A percentile compares a stretch with the other conserved stretches of the same genome.
phyloP scores from a whole-genome alignment of 2,329 filamentous ascomycete species.

The Didymella glomerata region DNA sequence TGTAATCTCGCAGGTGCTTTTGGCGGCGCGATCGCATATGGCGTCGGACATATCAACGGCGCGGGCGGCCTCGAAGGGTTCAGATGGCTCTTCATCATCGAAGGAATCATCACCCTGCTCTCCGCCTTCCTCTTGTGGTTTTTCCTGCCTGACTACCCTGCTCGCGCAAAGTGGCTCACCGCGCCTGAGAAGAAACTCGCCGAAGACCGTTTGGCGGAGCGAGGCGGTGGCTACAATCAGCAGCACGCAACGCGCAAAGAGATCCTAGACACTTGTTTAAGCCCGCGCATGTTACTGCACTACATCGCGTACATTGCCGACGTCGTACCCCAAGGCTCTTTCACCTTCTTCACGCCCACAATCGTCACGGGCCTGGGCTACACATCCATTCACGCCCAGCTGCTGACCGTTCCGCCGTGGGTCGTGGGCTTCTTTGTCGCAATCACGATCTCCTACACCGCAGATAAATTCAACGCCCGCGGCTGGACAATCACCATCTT shows the following conservation, averaged over 20 bases:
- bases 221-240: constrained; percentile 51
- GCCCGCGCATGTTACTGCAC: constrained; percentile 51
- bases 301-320: constrained; percentile 42
- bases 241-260: constrained; percentile 49
- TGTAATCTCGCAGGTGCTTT: constrained; percentile 66
- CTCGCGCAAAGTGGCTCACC: constrained; percentile 58
- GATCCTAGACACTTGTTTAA: constrained; percentile 49
- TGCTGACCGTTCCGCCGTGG: constrained; percentile 53
- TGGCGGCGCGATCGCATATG: constrained; percentile 65
- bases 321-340: constrained; percentile 42
- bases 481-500: constrained; percentile 34
- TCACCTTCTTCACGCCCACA: constrained; percentile 56
- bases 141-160: constrained; percentile 60
- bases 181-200: constrained; percentile 49
- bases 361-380: constrained; percentile 57
- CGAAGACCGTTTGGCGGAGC: constrained; percentile 49
- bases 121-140: constrained; percentile 52
- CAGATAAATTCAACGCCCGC: constrained; percentile 30
- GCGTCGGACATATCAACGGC: constrained; percentile 54
- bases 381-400: constrained; percentile 51
- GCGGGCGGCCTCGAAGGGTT: constrained; percentile 47
- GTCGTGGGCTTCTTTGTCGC: constrained; percentile 46
- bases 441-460: constrained; percentile 36
- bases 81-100: constrained; percentile 40
- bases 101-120: constrained; percentile 36